Evolutionary conservation across 495 filamentous ascomycete species (phyloP).

Genomic region (Penicillium coprophilum): DNA sequence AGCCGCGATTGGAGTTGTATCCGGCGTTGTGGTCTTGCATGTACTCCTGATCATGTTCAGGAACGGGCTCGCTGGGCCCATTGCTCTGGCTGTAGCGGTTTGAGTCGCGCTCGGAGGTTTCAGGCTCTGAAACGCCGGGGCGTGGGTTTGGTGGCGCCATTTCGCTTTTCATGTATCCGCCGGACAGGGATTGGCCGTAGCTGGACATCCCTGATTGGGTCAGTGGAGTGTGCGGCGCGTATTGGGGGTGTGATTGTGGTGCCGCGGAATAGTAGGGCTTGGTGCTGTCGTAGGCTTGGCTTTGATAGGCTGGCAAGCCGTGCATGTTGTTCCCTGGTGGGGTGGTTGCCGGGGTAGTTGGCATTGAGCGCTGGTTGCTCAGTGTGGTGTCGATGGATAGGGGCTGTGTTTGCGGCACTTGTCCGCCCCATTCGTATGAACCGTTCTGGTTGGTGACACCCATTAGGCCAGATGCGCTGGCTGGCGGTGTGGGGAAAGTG

Average conservation of each 20-base stretch:
- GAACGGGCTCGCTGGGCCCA: slow-evolving; percentile 65
- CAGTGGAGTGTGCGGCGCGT: slow-evolving; percentile 61
- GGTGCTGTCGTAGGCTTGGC: slow-evolving; percentile 69
- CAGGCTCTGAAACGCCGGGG: slow-evolving; percentile 51
- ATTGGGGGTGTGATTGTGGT: slow-evolving; percentile 67
- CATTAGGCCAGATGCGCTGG: slow-evolving; percentile 88
- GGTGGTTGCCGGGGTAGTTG: slow-evolving; percentile 90
- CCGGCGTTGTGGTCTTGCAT: slow-evolving; percentile 63
- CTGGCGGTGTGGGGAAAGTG: slow-evolving; percentile 91
- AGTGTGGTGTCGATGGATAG: slow-evolving; percentile 84
- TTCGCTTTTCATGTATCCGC: slow-evolving; percentile 79
- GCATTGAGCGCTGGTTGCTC: slow-evolving; percentile 83
- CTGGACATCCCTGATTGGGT: slow-evolving; percentile 67
- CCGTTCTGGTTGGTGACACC: slow-evolving; percentile 71
- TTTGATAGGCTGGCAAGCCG: slow-evolving; percentile 74
- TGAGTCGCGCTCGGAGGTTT: slow-evolving; percentile 67
- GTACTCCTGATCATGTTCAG: slow-evolving; percentile 80
- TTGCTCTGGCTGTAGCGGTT: slow-evolving; percentile 59
- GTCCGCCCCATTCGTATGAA: slow-evolving; percentile 72
- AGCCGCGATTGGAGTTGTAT: slow-evolving; percentile 66
- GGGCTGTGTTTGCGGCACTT: slow-evolving; percentile 65
- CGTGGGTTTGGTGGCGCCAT: slow-evolving; percentile 85
- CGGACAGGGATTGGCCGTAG: slow-evolving; percentile 60
- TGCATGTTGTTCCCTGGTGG: slow-evolving; percentile 77
- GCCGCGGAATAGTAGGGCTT: slow-evolving; percentile 78